Conservation (phyloP, 331 rosid genomes). For the Prunus yedoensis region DNA sequence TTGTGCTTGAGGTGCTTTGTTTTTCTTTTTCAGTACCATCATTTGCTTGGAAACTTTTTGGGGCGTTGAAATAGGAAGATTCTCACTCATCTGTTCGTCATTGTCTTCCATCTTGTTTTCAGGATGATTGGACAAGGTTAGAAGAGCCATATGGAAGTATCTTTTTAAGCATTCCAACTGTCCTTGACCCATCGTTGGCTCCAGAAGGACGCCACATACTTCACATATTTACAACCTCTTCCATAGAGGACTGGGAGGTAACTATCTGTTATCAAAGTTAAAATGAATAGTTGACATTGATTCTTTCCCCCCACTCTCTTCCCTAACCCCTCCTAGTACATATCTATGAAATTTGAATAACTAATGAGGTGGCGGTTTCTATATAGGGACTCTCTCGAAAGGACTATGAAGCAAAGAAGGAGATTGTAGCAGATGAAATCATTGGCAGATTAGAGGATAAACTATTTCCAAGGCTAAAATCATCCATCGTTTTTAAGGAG, state of each 20-base stretch:
- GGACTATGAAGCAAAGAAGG: conserved; percentile 85
- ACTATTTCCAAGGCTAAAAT: conserved; percentile 75
- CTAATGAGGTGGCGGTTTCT: conserved; percentile 14
- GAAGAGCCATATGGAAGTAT: conserved; percentile 91
- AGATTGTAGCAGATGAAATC: conserved; percentile 73
- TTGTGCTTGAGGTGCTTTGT: conserved; percentile 78
- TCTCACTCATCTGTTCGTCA: not conserved
- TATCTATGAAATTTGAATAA: conserved; percentile 11
- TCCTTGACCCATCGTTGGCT: conserved; percentile 86
- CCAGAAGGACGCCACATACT: conserved; percentile 88
- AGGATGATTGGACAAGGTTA: conserved; percentile 65
- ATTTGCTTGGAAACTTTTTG: conserved; percentile 7
- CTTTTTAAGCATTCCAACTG: conserved; percentile 90
- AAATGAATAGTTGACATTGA: conserved; percentile 18
- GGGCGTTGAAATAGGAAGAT: conserved; percentile 3
- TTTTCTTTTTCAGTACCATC: conserved; percentile 27
- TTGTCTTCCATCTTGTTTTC: conserved; percentile 19
- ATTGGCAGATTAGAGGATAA: conserved; percentile 71
- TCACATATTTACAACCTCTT: conserved; percentile 92
- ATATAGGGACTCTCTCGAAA: conserved; percentile 65
- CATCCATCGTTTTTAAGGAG: conserved; percentile 80
- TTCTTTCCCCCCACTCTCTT: conserved; percentile 8
- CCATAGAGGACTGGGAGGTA: conserved; percentile 93
- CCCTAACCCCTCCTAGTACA: conserved; percentile 2
- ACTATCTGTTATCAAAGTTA: conserved; percentile 15